Evolutionary conservation across 2,329 filamentous ascomycete species (phyloP).

Genomic region (Cytospora piceae): DNA sequence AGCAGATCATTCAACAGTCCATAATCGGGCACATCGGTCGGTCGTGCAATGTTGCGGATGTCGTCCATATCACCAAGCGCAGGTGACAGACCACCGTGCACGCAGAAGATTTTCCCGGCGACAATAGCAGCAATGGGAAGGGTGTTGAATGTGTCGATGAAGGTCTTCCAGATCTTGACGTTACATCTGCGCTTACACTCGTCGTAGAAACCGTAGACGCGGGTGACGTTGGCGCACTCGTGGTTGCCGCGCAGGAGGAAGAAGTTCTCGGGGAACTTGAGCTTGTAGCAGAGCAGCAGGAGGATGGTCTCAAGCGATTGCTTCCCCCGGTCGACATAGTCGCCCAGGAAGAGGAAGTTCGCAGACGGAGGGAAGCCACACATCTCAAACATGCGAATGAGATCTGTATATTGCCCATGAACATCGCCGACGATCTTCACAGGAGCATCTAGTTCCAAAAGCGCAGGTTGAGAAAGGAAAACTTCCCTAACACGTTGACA

Average conservation of each 20-base stretch:
- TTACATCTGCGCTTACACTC: conserved; percentile 97
- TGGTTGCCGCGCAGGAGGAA: conserved; percentile 94
- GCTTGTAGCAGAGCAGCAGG: conserved; percentile 91
- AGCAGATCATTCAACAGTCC: conserved; percentile 92
- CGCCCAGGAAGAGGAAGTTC: conserved; percentile 93
- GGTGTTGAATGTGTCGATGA: conserved; percentile 95
- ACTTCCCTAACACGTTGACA: conserved; percentile 88
- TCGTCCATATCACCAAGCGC: conserved; percentile 97
- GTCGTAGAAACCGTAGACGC: conserved; percentile 97
- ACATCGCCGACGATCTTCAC: conserved; percentile 99
- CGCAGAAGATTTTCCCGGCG: conserved; percentile 95
- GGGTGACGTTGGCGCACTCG: conserved; percentile 93
- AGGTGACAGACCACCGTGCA: conserved; percentile 92
- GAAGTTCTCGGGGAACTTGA: conserved; percentile 97
- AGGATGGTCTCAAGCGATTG: conserved; percentile 94
- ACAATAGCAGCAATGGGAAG: conserved; percentile 96
- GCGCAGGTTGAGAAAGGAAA: conserved; percentile 86
- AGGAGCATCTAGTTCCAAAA: conserved; percentile 88
- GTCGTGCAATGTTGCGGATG: conserved; percentile 91
- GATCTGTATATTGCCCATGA: conserved; percentile 93
- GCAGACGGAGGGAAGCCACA: conserved; percentile 91
- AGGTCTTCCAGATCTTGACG: conserved; percentile 98
- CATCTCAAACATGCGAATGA: conserved; percentile 98
- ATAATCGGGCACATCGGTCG: conserved; percentile 96
- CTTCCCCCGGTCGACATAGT: conserved; percentile 96